Conservation (phyloP, 257 asterid genomes). For the Nicotiana undulata region DNA sequence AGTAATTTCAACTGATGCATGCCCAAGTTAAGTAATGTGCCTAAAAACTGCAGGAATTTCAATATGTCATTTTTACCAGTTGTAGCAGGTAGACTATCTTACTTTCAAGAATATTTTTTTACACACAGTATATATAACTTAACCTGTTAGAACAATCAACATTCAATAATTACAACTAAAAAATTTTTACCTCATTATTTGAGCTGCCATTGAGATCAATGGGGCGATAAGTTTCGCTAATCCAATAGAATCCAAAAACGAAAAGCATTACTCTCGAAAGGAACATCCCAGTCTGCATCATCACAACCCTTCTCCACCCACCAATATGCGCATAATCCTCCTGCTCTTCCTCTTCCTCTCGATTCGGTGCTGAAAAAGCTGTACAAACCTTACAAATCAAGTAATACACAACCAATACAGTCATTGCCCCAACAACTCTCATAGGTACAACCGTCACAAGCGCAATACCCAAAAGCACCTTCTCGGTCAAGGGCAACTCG, state of each 20-base stretch:
- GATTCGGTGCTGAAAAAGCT: slow-evolving; percentile 49
- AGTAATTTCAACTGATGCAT: neutral
- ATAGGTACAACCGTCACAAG: slow-evolving; percentile 57
- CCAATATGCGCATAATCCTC: slow-evolving; percentile 91
- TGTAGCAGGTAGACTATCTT: no score
- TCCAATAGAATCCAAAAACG: slow-evolving; percentile 77
- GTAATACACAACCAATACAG: slow-evolving; percentile 56
- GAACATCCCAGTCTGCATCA: slow-evolving; percentile 57
- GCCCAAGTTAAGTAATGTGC: neutral
- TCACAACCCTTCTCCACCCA: slow-evolving; percentile 79
- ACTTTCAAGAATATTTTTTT: no score
- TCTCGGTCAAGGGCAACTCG: slow-evolving; percentile 51
- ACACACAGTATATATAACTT: no score
- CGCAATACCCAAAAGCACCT: slow-evolving; percentile 47
- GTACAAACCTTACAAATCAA: slow-evolving; percentile 75
- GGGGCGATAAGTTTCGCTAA: slow-evolving; percentile 25
- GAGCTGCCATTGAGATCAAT: slow-evolving; percentile 19
- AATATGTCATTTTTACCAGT: no score
- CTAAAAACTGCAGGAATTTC: neutral
- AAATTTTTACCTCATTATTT: slow-evolving; percentile 32
- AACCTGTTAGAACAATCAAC: neutral
- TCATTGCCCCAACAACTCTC: slow-evolving; percentile 41
- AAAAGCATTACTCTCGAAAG: slow-evolving; percentile 60
- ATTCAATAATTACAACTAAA: neutral
- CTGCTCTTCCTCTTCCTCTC: slow-evolving; percentile 60